Percentiles rank a stretch among this genome's conserved stretches.
phyloP scores from a whole-genome alignment of 2,329 filamentous ascomycete genomes.

The Xylaria sp. region DNA sequence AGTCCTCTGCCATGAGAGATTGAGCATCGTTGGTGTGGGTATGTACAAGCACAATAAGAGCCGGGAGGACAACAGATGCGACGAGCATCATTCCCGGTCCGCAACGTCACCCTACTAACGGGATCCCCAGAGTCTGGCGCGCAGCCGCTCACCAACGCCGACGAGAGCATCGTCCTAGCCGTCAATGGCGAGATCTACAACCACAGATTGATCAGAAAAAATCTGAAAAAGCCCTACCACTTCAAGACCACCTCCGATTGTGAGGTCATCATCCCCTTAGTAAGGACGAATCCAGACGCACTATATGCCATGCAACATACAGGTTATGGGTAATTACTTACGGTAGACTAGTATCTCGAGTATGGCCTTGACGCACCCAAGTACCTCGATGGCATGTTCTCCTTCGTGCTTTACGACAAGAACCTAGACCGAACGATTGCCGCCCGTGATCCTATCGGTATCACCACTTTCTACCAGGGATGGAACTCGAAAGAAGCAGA shows the following conservation, averaged over 20 bases:
- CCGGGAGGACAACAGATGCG: no score
- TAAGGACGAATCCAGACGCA: constrained; percentile 53
- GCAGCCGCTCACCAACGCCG: constrained; percentile 91
- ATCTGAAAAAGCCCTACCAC: constrained; percentile 80
- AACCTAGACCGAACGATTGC: constrained; percentile 89
- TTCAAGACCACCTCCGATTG: constrained; percentile 99
- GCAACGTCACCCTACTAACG: not conserved
- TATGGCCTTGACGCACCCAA: constrained; percentile 91
- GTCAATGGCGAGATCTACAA: constrained; percentile 99
- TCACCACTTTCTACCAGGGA: constrained; percentile 97
- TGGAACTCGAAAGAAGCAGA: constrained; percentile 82
- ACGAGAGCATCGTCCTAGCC: constrained; percentile 85
- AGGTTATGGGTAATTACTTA: constrained; percentile 27
- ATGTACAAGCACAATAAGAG: constrained; percentile 54
- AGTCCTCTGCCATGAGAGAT: constrained; percentile 96
- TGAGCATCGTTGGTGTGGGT: constrained; percentile 98
- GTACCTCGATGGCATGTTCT: constrained; percentile 98
- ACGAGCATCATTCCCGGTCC: not conserved
- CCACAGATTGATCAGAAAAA: constrained; percentile 92
- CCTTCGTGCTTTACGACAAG: constrained; percentile 97
- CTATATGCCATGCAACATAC: not conserved
- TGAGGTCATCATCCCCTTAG: constrained; percentile 97
- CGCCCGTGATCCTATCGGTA: constrained; percentile 93
- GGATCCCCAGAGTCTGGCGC: constrained; percentile 78
- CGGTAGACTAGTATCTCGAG: constrained; percentile 76